Base-by-base conservation (phyloP, 805 yeast genomes). In the Kurtzmaniella cleridarum region DNA sequence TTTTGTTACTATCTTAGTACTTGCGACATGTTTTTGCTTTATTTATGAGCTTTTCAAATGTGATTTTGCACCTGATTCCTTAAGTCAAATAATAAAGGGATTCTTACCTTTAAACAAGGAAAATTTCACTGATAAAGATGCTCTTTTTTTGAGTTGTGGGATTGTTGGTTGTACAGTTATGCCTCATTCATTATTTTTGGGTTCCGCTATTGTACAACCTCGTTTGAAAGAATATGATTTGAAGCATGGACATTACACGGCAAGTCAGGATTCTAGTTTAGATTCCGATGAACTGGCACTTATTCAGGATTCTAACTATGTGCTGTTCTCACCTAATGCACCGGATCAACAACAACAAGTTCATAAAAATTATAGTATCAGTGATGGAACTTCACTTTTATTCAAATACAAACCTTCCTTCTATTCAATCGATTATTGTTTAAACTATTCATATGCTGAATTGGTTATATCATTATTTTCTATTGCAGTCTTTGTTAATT, bases 11-110 rank as follows among this genome's bases (percentile, higher is more conserved):
- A 40, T 71, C 0, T 66, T 89, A 27, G 97, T 89, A 3, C 63
- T 76, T 3, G 75, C 81, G 1, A 89, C 95, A 0, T 87, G 86
- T 39, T 53, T 71, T 3, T 89, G 97, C 53, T 89, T 89, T 55
- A 71, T 81, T 4, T 45, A 85, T 28, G 87, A 88, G 48, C 62
- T 89, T 23, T 72, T 72, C 51, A 76, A 76, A 51, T 66, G 64
- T 50, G 59, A 54, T 30, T 77, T 81, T 38, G 64, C 68, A 3
- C 74, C 80, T 4, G 77, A 76, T 2, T 63, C 79, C 31, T 66
- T 76, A 14, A 55, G 62, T 32, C 75, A 69, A 3, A 72, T 89
- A 3, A 57, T 76, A 36, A 60, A 64, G 47, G 95, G 95, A 0
- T 85, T 82, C 49, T 51, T 87, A 14, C 97, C 97, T 0, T 14